These are phyloP conservation scores for Pseudogymnoascus sp. DNA, from an alignment of 2,329 filamentous ascomycete genomes.

Conservation along the genomic window DNA sequence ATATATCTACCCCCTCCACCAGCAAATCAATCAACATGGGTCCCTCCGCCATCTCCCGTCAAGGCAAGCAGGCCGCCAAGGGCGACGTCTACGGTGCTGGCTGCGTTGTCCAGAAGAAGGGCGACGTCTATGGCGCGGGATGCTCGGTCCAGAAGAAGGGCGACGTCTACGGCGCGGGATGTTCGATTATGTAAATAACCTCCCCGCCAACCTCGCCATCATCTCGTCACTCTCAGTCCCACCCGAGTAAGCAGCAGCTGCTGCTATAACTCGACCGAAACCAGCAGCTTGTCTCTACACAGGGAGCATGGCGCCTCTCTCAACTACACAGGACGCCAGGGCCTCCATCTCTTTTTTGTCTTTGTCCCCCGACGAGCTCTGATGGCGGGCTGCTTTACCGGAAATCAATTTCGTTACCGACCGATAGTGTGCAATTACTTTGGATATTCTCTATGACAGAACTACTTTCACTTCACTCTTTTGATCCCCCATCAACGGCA, in stretches of 20 bases:
- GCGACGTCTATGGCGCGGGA: not conserved
- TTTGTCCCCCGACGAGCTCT: not conserved
- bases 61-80: not conserved
- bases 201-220: not conserved
- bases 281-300: not conserved
- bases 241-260: not conserved
- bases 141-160: not conserved
- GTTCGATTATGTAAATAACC: not conserved
- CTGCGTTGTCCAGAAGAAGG: not conserved
- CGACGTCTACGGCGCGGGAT: not conserved
- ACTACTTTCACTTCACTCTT: not conserved
- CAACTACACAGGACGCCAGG: not conserved
- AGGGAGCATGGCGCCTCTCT: not conserved
- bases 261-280: not conserved
- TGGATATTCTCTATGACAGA: not conserved
- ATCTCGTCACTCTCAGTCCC: not conserved
- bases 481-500: not conserved
- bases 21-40: not conserved
- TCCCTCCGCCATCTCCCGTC: not conserved
- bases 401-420: not conserved
- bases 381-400: not conserved
- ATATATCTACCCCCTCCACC: not conserved
- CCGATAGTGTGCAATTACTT: not conserved
- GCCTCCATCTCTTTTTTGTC: not conserved
- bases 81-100: not conserved